These are phyloP conservation scores for Xylaria intraflava DNA, from an alignment of 495 filamentous ascomycete genomes.

Conservation along the genomic window DNA sequence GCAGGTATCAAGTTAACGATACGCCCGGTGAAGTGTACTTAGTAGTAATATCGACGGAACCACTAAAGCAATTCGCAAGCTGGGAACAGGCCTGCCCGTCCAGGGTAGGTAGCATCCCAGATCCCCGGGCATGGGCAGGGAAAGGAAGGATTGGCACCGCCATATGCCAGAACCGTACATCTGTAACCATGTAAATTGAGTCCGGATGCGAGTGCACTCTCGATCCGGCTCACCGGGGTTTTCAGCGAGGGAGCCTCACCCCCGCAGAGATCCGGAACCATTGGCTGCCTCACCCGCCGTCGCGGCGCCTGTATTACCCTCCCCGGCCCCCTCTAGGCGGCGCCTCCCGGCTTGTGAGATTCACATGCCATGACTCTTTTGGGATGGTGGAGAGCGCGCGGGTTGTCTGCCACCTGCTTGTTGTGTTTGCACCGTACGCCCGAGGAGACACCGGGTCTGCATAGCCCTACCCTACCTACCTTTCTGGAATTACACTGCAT, in stretches of 20 bases:
- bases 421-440: too few relatives aligned
- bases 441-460: too few relatives aligned
- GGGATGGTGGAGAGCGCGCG: background rate
- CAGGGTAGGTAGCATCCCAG: constrained; percentile 4
- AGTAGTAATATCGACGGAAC: too few relatives aligned
- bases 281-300: background rate
- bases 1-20: too few relatives aligned
- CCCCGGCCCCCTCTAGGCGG: background rate
- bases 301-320: background rate
- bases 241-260: background rate
- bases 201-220: background rate
- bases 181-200: background rate
- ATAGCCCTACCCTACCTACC: too few relatives aligned
- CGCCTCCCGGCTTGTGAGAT: background rate
- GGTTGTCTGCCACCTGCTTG: too few relatives aligned
- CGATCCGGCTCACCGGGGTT: background rate
- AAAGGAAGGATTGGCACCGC: too few relatives aligned
- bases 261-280: background rate
- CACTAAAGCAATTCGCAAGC: too few relatives aligned
- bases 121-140: background rate
- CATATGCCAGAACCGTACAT: too few relatives aligned
- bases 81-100: background rate
- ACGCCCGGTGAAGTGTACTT: too few relatives aligned
- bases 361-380: background rate
- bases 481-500: too few relatives aligned